Evolutionary conservation across 495 filamentous ascomycete genomes (phyloP).

Genomic region (Penicillium psychrofluorescens): DNA sequence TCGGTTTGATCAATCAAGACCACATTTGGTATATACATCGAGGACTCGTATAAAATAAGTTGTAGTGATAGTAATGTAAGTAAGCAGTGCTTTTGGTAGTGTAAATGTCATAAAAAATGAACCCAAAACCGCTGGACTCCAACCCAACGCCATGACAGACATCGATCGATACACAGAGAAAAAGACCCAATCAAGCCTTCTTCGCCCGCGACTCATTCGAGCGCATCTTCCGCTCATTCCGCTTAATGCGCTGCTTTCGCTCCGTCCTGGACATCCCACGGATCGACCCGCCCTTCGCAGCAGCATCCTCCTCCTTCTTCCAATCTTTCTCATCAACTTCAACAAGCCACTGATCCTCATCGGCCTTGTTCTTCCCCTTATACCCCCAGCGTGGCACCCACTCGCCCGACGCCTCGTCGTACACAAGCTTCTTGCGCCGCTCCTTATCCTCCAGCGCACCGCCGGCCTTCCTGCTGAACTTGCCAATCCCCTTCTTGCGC

Average conservation of each 20-base stretch:
- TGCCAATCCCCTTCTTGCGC: conserved; percentile 84
- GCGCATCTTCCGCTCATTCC: conserved; percentile 65
- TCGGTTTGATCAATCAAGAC: conserved; percentile 12
- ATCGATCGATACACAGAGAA: conserved; percentile 8
- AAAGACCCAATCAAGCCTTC: conserved; percentile 22
- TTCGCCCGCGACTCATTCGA: conserved; percentile 54
- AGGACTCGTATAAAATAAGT: conserved; percentile 7
- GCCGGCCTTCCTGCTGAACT: conserved; percentile 35
- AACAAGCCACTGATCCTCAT: conserved; percentile 74
- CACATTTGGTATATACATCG: conserved; percentile 1
- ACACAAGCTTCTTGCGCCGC: conserved; percentile 73
- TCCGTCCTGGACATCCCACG: conserved; percentile 56
- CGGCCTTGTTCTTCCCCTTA: conserved; percentile 81
- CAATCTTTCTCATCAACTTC: conserved; percentile 75
- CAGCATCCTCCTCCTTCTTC: conserved; percentile 53
- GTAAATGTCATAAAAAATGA: neutral
- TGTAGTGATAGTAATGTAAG: neutral
- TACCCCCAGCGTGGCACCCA: conserved; percentile 94
- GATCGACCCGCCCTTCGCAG: conserved; percentile 52
- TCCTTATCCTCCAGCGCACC: conserved; percentile 41
- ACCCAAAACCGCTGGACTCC: conserved; percentile 9
- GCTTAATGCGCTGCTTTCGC: conserved; percentile 54
- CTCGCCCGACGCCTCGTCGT: conserved; percentile 76
- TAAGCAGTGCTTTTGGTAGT: conserved; percentile 20
- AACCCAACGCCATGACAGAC: conserved; percentile 16